phyloP scores from a whole-genome alignment of 2,329 filamentous ascomycete genomes.

The Thielaviopsis cerberus region DNA sequence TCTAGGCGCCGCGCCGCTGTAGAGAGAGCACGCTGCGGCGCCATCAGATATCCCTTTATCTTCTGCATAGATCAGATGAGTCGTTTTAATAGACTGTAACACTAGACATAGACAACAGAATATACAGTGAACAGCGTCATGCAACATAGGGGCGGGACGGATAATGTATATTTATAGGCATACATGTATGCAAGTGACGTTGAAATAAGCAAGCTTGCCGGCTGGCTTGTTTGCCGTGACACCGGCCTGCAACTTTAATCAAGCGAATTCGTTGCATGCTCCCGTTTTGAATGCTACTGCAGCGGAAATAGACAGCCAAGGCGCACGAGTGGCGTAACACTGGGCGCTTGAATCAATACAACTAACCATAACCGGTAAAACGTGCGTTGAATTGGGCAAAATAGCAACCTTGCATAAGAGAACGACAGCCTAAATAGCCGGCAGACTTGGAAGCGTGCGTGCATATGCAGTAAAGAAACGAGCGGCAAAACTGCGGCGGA shows the following conservation, averaged over 20 bases:
- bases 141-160: not conserved
- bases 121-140: slow-evolving; percentile 1
- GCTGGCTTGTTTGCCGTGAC: not conserved
- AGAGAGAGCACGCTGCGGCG: not conserved
- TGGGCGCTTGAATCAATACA: not conserved
- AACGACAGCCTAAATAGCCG: not conserved
- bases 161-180: not conserved
- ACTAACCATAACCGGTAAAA: not conserved
- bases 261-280: not conserved
- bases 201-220: not conserved
- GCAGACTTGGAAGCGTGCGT: too few relatives aligned
- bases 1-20: not conserved
- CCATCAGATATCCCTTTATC: not conserved
- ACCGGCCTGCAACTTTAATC: not conserved
- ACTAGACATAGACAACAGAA: slow-evolving; percentile 11
- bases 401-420: not conserved
- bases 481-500: not conserved
- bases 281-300: not conserved
- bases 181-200: not conserved
- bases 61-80: slow-evolving; percentile 2
- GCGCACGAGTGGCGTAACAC: not conserved
- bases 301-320: not conserved
- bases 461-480: not conserved
- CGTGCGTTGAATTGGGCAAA: not conserved
- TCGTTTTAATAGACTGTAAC: slow-evolving; percentile 10